These are phyloP conservation scores for Hepatocystis sp. DNA, from an alignment of 169 alveolate genomes.

Conservation along the genomic window DNA sequence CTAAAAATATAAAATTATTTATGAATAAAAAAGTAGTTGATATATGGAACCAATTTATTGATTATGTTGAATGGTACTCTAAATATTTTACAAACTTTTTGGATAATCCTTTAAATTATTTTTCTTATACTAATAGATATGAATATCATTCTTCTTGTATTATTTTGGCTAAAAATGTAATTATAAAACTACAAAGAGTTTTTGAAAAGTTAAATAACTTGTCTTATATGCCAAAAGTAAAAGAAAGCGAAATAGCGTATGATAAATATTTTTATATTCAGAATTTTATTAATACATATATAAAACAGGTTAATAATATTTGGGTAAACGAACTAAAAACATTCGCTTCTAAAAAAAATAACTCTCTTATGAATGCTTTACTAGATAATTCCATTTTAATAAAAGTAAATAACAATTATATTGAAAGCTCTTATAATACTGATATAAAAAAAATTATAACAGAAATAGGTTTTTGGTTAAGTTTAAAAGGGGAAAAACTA, in stretches of 20 bases:
- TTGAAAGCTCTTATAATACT: slow-evolving; percentile 54
- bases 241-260: slow-evolving; percentile 46
- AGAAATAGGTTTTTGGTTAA: slow-evolving; percentile 61
- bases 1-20: slow-evolving; percentile 60
- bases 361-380: slow-evolving; percentile 50
- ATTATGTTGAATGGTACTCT: slow-evolving; percentile 46
- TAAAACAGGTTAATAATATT: slow-evolving; percentile 61
- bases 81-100: slow-evolving; percentile 60
- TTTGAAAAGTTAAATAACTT: slow-evolving; percentile 32
- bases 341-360: slow-evolving; percentile 42
- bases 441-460: slow-evolving; percentile 57
- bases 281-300: slow-evolving; percentile 55
- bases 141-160: slow-evolving; percentile 75
- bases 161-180: slow-evolving; percentile 57
- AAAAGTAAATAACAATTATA: slow-evolving; percentile 53
- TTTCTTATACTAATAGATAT: slow-evolving; percentile 70
- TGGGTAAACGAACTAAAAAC: slow-evolving; percentile 71
- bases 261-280: slow-evolving; percentile 57
- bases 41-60: slow-evolving; percentile 46
- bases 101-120: slow-evolving; percentile 54
- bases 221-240: slow-evolving; percentile 42
- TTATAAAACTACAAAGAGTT: slow-evolving; percentile 31
- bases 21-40: slow-evolving; percentile 56
- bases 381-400: slow-evolving; percentile 52
- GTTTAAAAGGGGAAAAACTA: slow-evolving; percentile 55